Base-by-base conservation (phyloP, 495 filamentous ascomycete genomes). In the Aspergillus nidulans region DNA sequence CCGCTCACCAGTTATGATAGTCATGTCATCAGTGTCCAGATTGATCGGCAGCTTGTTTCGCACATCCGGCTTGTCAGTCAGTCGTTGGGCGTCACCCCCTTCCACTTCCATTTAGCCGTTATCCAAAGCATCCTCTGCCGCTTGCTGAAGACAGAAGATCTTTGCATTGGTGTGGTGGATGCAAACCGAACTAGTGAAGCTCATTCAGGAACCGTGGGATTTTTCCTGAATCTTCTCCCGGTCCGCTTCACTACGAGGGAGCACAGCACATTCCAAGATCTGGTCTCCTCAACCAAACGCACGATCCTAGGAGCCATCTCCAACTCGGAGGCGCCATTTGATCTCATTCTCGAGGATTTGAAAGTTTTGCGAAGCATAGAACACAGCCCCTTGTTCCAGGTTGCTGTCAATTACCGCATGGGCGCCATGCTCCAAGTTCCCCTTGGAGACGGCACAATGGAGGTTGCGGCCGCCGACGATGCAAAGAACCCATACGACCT, bases 181-280 rank as follows among this genome's bases (percentile, higher is more conserved):
- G 69, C 59, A 15, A 71, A 75, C 45, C 64, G 74, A 3, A 52
- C 52, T 23, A 55, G 65, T 56, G 51, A 56, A 5, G 60, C 57
- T 9, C 43, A 66, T 5, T 42, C 58, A 23, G 46, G 57, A 1
- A 69, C 50, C 4, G 59, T 80, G 7, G 78, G 77, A 21, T 61
- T 66, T 40, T 75, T 75, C 46, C 41, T 76, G 9, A 80, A 80
- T 52, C 38, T 78, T 39, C 51, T 81, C 0, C 69, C 76, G 1
- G 32, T 81, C 1, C 65, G 71, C 3, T 65, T 73, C 56, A 5
- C 32, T 12, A 12, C 4, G 3, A 36, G 4, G 4, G 26, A 28
- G 4, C 4, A 12, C 4, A 34, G 4, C 4, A 5, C 30, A 12
- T 34, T 34, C 10, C 4, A 6, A 12, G 54, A 52, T 0, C 52